Evolutionary conservation across 345 rosid genomes (phyloP).

Genomic region (Tarenaya hassleriana): DNA sequence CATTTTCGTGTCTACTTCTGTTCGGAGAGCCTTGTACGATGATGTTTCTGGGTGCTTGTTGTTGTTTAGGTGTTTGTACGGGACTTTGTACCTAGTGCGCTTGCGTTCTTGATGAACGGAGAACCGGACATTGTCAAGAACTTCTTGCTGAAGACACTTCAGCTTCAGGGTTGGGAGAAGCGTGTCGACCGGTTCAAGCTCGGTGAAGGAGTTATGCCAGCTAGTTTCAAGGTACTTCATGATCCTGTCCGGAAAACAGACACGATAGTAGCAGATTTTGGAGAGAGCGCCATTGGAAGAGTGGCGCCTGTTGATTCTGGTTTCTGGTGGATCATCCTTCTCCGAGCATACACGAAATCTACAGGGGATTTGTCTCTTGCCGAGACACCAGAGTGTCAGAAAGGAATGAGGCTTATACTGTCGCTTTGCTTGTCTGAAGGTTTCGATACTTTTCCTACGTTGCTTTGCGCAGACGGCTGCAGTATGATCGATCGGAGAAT

Average conservation of each 20-base stretch:
- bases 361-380: too few species aligned
- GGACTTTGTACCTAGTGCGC: constrained; percentile 76
- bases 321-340: constrained; percentile 83
- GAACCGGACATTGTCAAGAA: constrained; percentile 71
- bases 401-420: constrained; percentile 63
- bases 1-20: too few species aligned
- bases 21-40: too few species aligned
- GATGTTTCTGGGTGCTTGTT: not conserved
- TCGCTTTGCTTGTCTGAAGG: constrained; percentile 66
- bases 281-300: constrained; percentile 75
- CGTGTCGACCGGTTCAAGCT: constrained; percentile 66
- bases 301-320: constrained; percentile 86
- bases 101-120: too few species aligned
- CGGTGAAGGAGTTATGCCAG: constrained; percentile 81
- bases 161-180: constrained; percentile 77
- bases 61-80: constrained; percentile 57
- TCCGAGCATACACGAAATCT: constrained; percentile 76
- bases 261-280: constrained; percentile 59
- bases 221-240: constrained; percentile 76
- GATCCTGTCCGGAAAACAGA: constrained; percentile 59
- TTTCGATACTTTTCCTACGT: constrained; percentile 70
- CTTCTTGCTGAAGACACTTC: constrained; percentile 62
- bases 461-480: constrained; percentile 74
- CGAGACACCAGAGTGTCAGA: constrained; percentile 66
- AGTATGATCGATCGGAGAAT: constrained; percentile 82